These are phyloP conservation scores for Scopulariopsis brevicaulis DNA, from an alignment of 2,329 filamentous ascomycete genomes.

Conservation along the genomic window DNA sequence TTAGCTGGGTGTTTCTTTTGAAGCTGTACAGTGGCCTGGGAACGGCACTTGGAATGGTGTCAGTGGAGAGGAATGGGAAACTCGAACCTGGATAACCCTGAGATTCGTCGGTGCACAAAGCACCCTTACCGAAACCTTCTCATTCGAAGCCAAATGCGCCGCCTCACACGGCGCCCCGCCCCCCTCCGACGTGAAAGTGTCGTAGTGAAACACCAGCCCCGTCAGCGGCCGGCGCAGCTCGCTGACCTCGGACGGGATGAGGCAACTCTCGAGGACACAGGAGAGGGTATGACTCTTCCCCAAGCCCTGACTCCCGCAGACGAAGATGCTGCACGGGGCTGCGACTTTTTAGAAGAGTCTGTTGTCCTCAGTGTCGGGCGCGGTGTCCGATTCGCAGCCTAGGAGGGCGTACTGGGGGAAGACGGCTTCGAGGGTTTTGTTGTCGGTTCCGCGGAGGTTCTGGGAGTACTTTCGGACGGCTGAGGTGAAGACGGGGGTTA, in stretches of 20 bases:
- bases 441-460: neutral
- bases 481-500: neutral
- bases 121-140: conserved; percentile 33
- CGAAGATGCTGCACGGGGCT: conserved; percentile 46
- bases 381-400: neutral
- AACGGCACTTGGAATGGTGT: too few species aligned
- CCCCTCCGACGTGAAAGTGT: conserved; percentile 37
- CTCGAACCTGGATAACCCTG: conserved; percentile 21
- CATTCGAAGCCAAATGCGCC: conserved; percentile 36
- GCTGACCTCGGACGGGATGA: conserved; percentile 32
- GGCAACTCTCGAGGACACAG: conserved; percentile 44
- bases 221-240: conserved; percentile 39
- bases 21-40: neutral
- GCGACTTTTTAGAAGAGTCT: conserved; percentile 33
- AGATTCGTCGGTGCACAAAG: conserved; percentile 44
- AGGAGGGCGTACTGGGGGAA: neutral
- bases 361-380: conserved; percentile 7
- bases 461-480: neutral
- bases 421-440: neutral
- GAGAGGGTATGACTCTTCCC: conserved; percentile 53
- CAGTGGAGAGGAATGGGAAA: neutral
- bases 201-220: conserved; percentile 55
- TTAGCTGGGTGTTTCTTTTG: neutral
- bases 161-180: conserved; percentile 46
- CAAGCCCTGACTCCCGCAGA: conserved; percentile 53